Base-by-base conservation (phyloP, 2,329 filamentous ascomycete species). In the Aspergillus sp. region DNA sequence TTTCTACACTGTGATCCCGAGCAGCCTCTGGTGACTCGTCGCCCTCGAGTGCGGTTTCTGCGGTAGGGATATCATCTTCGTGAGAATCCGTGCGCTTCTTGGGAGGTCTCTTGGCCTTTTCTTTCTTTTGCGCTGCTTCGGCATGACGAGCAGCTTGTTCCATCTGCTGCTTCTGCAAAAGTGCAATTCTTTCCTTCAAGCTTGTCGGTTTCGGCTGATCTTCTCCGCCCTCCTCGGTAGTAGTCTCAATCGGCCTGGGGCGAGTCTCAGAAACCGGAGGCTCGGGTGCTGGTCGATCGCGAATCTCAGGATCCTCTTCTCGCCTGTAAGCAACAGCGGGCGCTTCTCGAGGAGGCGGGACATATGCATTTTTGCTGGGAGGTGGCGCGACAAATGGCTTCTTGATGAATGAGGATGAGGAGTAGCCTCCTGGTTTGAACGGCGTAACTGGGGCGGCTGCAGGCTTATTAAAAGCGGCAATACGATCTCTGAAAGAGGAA, bases 351-450 rank as follows among this genome's bases (percentile, higher is more conserved):
- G 79, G 77, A 4, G 91, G 89, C 25, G 95, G 92, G 9, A 99
- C 85, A 72, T 92, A 99, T 25, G 94, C 91, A 80, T 97, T 90
- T 68, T 92, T 90, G 76, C 93, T 97, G 0, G 95, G 95, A 19
- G 95, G 95, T 55, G 95, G 93, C 3, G 95, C 92, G 60, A 99
- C 93, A 71, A 97, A 99, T 0, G 94, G 93, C 79, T 98, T 98
- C 84, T 94, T 97, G 78, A 99, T 89, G 73, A 98, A 98, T 57
- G 84, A 84, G 31, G 84, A 81, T 11, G 80, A 75, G 60, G 83
- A 78, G 28, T 89, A 79, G 2, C 87, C 87, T 62, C 85, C 84
- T 22, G 93, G 92, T 74, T 96, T 96, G 80, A 96, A 94, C 1
- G 95, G 95, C n/a, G 92, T 87, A 63, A 95, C 83, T 8, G 95